These are phyloP conservation scores for Tylopilus subfusipes DNA, from an alignment of 768 basidiomycete genomes.

Conservation along the genomic window DNA sequence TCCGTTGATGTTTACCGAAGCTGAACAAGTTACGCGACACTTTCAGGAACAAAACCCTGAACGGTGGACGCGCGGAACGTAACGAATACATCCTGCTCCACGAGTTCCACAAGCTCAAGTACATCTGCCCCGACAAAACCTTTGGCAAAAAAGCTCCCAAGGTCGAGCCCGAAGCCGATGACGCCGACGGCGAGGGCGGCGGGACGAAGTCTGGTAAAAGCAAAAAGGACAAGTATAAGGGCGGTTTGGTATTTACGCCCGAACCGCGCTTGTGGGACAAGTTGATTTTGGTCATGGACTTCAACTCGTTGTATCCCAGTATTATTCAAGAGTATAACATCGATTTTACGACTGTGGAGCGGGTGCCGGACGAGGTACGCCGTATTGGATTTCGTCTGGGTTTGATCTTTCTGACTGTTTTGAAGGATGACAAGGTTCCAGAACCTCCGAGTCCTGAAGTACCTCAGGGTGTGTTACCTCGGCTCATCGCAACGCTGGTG, in stretches of 20 bases:
- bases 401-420: not conserved
- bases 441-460: conserved; percentile 75
- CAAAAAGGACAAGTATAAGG: conserved; percentile 95
- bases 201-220: conserved; percentile 52
- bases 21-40: not conserved
- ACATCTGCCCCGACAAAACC: conserved; percentile 93
- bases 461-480: conserved; percentile 83
- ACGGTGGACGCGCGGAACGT: conserved; percentile 96
- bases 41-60: conserved; percentile 91
- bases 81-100: conserved; percentile 99
- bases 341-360: conserved; percentile 94
- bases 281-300: conserved; percentile 98
- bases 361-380: conserved; percentile 55
- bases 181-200: conserved; percentile 46
- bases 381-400: conserved; percentile 13
- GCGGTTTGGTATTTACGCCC: conserved; percentile 96
- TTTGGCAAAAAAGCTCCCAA: conserved; percentile 72
- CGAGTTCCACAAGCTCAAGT: conserved; percentile 95
- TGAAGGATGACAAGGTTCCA: conserved; percentile 79
- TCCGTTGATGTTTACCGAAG: not conserved
- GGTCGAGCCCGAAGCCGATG: conserved; percentile 49
- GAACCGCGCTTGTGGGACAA: conserved; percentile 96
- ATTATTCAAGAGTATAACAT: conserved; percentile 99
- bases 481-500: conserved; percentile 96
- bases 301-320: conserved; percentile 98